phyloP scores from a whole-genome alignment of 768 basidiomycete genomes.

The Scleroderma citrinum region DNA sequence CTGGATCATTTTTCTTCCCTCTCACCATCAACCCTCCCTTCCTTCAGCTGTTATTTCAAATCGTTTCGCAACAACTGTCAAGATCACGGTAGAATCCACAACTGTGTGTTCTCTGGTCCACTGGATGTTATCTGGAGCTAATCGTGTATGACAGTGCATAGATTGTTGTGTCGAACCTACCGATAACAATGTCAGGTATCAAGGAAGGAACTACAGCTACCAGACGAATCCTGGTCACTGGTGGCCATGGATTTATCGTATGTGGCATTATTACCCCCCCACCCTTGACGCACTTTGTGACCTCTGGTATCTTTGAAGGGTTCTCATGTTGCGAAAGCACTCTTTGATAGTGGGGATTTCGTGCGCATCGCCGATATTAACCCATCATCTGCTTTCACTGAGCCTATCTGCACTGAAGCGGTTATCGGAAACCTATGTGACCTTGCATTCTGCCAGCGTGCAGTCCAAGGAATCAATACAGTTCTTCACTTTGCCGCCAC shows the following conservation, averaged over 20 bases:
- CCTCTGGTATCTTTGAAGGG: slow-evolving; percentile 33
- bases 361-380: slow-evolving; percentile 43
- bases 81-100: too few relatives aligned
- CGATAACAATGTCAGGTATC: too few relatives aligned
- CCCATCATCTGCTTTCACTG: slow-evolving; percentile 17
- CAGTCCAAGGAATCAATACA: slow-evolving; percentile 34
- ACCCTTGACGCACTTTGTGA: not conserved
- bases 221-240: slow-evolving; percentile 35
- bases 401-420: slow-evolving; percentile 29
- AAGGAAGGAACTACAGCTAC: too few relatives aligned
- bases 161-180: too few relatives aligned
- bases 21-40: too few relatives aligned
- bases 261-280: slow-evolving; percentile 10
- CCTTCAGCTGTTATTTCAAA: too few relatives aligned
- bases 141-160: too few relatives aligned
- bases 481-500: slow-evolving; percentile 56
- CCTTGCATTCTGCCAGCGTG: slow-evolving; percentile 30
- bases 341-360: slow-evolving; percentile 25
- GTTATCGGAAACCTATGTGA: slow-evolving; percentile 45
- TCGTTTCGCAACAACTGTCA: too few relatives aligned
- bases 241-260: slow-evolving; percentile 53
- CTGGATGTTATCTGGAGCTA: too few relatives aligned
- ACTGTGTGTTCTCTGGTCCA: too few relatives aligned
- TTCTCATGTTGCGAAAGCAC: slow-evolving; percentile 41
- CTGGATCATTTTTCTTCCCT: too few relatives aligned